Percentiles rank a stretch among this genome's conserved stretches.
Conservation (phyloP, 75 land plant genomes). For the Cupressus sempervirens region DNA sequence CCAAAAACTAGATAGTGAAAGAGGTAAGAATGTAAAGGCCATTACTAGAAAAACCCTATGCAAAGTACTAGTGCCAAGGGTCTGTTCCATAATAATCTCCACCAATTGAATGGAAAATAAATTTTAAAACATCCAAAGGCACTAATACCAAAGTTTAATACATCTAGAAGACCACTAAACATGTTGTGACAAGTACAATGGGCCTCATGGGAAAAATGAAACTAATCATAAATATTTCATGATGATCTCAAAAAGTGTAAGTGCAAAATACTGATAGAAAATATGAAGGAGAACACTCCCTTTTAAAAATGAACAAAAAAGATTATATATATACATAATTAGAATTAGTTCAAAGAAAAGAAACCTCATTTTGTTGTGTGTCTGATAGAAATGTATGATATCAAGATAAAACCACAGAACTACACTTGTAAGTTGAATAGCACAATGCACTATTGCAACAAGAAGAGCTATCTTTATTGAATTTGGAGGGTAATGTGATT, state of each 20-base stretch:
- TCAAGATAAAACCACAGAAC: constrained; percentile 89
- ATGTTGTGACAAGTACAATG: constrained; percentile 40
- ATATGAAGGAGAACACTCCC: background rate
- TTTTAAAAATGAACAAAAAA: background rate
- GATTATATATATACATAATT: constrained; percentile 50
- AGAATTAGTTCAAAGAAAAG: constrained; percentile 65
- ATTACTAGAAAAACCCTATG: constrained; percentile 87
- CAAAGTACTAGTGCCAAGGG: constrained; percentile 96
- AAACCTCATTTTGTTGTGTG: constrained; percentile 40
- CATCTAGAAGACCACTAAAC: constrained; percentile 67
- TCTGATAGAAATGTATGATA: constrained; percentile 40
- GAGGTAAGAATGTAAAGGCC: constrained; percentile 70
- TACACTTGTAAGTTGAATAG: constrained; percentile 93
- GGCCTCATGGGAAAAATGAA: constrained; percentile 28
- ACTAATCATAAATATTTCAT: background rate
- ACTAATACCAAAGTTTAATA: constrained; percentile 85
- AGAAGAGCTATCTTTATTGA: constrained; percentile 72
- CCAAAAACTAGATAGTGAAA: constrained; percentile 57
- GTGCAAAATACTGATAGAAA: background rate
- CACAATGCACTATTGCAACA: constrained; percentile 79
- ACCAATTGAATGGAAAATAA: constrained; percentile 88
- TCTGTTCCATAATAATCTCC: constrained; percentile 97
- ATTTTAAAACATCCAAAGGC: constrained; percentile 77
- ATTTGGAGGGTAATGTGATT: constrained; percentile 11
- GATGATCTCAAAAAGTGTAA: background rate